These are phyloP conservation scores for Arachnomyces sp. DNA, from an alignment of 2,329 filamentous ascomycete species.

Conservation along the genomic window DNA sequence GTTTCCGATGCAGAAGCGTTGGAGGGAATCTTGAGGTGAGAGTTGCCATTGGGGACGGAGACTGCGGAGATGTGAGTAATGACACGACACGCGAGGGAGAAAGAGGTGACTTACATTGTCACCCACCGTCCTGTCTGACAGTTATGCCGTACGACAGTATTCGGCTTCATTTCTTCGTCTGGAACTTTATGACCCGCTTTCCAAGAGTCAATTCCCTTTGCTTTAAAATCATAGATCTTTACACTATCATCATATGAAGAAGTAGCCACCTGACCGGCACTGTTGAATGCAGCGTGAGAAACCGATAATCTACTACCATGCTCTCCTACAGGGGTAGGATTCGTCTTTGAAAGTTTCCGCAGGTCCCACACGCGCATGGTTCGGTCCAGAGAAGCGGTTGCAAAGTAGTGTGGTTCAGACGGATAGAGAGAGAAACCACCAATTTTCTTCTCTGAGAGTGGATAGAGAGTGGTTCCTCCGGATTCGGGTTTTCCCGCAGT, in stretches of 20 bases:
- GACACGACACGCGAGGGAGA: neutral
- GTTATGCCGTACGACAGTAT: constrained; percentile 68
- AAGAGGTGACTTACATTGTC: constrained; percentile 55
- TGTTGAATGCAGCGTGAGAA: constrained; percentile 85
- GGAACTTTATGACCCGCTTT: constrained; percentile 50
- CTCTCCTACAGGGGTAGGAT: constrained; percentile 68
- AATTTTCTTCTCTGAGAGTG: constrained; percentile 84
- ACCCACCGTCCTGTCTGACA: constrained; percentile 96
- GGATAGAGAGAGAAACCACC: constrained; percentile 87
- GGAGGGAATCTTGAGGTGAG: constrained; percentile 66
- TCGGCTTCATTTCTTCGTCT: constrained; percentile 60
- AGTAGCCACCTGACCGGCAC: constrained; percentile 77
- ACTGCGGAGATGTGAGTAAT: constrained; percentile 30
- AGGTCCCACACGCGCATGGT: constrained; percentile 90
- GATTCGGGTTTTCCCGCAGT: constrained; percentile 22
- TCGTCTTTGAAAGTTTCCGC: constrained; percentile 59
- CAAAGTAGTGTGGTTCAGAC: constrained; percentile 68
- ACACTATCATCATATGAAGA: constrained; percentile 92
- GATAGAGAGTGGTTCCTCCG: constrained; percentile 59
- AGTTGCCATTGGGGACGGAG: constrained; percentile 85
- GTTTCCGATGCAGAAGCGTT: constrained; percentile 88
- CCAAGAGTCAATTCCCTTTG: constrained; percentile 52
- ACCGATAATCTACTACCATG: constrained; percentile 79
- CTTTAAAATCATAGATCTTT: constrained; percentile 76
- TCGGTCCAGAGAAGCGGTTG: constrained; percentile 83